Evolutionary conservation across 2,329 filamentous ascomycete genomes (phyloP).

Genomic region (Talaromyces islandicus): DNA sequence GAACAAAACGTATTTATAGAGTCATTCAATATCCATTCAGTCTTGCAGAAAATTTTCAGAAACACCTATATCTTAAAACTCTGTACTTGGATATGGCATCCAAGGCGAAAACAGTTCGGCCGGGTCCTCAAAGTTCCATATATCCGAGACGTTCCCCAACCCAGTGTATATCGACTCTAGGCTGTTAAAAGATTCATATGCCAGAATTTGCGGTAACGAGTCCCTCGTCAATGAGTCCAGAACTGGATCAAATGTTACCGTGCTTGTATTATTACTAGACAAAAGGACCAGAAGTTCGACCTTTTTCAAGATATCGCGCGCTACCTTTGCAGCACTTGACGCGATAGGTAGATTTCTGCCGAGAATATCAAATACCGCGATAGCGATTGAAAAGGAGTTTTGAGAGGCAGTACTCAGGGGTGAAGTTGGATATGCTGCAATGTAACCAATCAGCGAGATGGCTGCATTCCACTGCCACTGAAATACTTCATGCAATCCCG

Average conservation of each 20-base stretch:
- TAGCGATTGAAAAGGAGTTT: neutral
- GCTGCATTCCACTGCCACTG: conserved; percentile 12
- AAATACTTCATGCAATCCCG: conserved; percentile 5
- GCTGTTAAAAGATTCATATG: neutral
- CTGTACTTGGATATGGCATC: neutral
- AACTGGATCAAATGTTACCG: neutral
- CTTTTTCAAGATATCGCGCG: neutral
- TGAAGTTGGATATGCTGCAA: conserved; percentile 1
- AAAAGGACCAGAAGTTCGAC: neutral
- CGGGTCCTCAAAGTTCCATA: neutral
- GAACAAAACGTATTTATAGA: too few relatives aligned
- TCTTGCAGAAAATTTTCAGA: neutral
- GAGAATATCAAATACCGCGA: conserved; percentile 7
- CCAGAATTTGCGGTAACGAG: neutral
- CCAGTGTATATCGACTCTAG: neutral
- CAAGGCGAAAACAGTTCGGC: neutral
- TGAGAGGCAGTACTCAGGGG: neutral
- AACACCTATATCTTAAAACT: neutral
- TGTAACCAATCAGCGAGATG: conserved; percentile 4
- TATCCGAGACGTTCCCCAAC: neutral
- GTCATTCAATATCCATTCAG: neutral
- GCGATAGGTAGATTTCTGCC: conserved; percentile 6
- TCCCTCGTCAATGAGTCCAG: neutral
- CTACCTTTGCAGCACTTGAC: conserved; percentile 5
- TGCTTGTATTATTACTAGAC: neutral